Evolutionary conservation across 2,329 filamentous ascomycete genomes (phyloP).

Genomic region (Sordariomycetes sp.): DNA sequence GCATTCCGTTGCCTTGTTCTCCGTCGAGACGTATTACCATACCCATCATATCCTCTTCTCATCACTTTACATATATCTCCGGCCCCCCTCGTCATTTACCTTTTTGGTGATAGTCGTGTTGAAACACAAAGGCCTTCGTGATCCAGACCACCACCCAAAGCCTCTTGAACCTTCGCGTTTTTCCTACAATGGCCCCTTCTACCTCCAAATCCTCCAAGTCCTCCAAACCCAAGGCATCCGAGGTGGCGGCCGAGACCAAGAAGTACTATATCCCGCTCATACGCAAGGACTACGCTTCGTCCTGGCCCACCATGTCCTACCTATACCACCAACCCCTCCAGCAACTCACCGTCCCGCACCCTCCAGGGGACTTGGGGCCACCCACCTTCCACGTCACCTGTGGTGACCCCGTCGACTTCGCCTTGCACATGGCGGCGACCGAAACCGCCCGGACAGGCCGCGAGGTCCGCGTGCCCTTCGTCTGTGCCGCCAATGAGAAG

Average conservation of each 20-base stretch:
- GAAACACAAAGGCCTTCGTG: not conserved
- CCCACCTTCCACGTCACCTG: slow-evolving; percentile 39
- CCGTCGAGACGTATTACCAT: not conserved
- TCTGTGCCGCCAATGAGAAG: slow-evolving; percentile 68
- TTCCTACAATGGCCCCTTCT: not conserved
- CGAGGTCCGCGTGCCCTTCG: slow-evolving; percentile 45
- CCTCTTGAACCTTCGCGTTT: not conserved
- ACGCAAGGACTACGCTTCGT: slow-evolving; percentile 39
- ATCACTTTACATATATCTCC: not conserved
- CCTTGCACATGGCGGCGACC: slow-evolving; percentile 41
- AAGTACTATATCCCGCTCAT: slow-evolving; percentile 57
- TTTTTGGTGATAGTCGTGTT: not conserved
- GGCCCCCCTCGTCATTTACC: not conserved
- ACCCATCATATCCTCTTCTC: not conserved
- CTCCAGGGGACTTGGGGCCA: slow-evolving; percentile 20
- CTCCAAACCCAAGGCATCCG: slow-evolving; percentile 15
- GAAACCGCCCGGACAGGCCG: slow-evolving; percentile 25
- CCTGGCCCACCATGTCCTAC: slow-evolving; percentile 48
- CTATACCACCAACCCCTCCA: slow-evolving; percentile 40
- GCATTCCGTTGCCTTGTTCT: not conserved
- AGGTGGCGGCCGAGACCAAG: slow-evolving; percentile 66
- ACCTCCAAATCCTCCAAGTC: slow-evolving; percentile 2
- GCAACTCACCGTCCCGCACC: slow-evolving; percentile 31
- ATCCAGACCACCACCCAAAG: not conserved
- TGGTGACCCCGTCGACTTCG: slow-evolving; percentile 49